Conservation (phyloP, 306 rosid species). For the Comarum palustre region DNA sequence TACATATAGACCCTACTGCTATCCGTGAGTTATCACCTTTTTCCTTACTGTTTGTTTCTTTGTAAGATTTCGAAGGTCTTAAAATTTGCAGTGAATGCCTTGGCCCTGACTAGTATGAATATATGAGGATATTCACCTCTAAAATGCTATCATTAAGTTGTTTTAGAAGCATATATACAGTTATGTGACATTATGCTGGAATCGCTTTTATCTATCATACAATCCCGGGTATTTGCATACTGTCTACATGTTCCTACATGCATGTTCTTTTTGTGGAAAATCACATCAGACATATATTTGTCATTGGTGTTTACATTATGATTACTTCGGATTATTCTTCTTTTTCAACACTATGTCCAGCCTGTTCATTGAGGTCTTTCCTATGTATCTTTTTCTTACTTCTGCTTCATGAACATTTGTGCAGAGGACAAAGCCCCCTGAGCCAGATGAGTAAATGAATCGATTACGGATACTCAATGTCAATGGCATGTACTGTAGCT, state of each 20-base stretch:
- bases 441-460: slow-evolving; percentile 10
- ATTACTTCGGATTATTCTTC: neutral
- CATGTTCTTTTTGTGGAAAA: neutral
- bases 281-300: neutral
- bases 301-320: neutral
- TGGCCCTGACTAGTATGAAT: neutral
- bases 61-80: neutral
- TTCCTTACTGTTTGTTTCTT: neutral
- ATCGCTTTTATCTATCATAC: neutral
- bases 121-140: neutral
- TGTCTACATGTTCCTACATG: neutral
- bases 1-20: slow-evolving; percentile 56
- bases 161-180: neutral
- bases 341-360: neutral
- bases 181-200: neutral
- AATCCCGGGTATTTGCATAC: neutral
- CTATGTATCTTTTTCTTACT: neutral
- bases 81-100: neutral
- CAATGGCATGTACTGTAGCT: slow-evolving; percentile 13
- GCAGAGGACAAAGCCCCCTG: slow-evolving; percentile 35
- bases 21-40: slow-evolving; percentile 32
- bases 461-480: neutral
- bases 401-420: slow-evolving; percentile 5
- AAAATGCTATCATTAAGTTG: neutral
- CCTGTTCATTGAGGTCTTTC: neutral